Conservation (phyloP, 257 asterid genomes). For the Thymus mandschuricus region DNA sequence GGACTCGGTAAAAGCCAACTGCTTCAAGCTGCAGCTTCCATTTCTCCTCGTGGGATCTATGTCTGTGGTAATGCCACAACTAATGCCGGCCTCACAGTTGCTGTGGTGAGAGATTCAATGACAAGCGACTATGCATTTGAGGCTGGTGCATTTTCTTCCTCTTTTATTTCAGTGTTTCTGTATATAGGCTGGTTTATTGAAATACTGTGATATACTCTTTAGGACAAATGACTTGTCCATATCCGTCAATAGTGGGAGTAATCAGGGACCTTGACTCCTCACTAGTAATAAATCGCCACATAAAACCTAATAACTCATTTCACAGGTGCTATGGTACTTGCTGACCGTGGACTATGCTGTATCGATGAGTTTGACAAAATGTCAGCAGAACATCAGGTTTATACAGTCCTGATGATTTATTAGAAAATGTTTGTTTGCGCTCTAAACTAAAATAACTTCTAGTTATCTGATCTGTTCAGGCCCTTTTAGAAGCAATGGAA, state of each 20-base stretch:
- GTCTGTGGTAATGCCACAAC: conserved; percentile 98
- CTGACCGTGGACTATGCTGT: conserved; percentile 96
- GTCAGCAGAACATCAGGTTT: conserved; percentile 98
- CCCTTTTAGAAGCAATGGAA: conserved; percentile 97
- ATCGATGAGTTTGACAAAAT: conserved; percentile 98
- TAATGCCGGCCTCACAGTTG: conserved; percentile 97
- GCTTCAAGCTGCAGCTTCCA: conserved; percentile 96
- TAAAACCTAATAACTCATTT: conserved; percentile 28
- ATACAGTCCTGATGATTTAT: conserved; percentile 26
- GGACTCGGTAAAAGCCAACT: conserved; percentile 98
- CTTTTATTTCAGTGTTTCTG: conserved; percentile 14
- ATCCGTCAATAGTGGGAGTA: conserved; percentile 22
- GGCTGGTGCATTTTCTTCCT: conserved; percentile 68
- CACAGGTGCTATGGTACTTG: conserved; percentile 98
- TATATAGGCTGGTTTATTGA: conserved; percentile 15
- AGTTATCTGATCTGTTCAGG: conserved; percentile 51
- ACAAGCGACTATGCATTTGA: conserved; percentile 98
- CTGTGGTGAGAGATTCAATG: conserved; percentile 92
- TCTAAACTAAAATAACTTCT: conserved; percentile 26
- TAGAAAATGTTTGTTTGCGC: conserved; percentile 24
- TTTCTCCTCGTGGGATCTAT: conserved; percentile 98
- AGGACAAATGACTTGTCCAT: background rate
- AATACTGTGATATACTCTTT: conserved; percentile 18
- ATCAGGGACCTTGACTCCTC: background rate
- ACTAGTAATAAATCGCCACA: too few relatives aligned